Evolutionary conservation across 371 early-diverging fungal genomes (phyloP), one percentile per base, ranked within the genome.

Genomic region (Lichtheimia ornata): DNA sequence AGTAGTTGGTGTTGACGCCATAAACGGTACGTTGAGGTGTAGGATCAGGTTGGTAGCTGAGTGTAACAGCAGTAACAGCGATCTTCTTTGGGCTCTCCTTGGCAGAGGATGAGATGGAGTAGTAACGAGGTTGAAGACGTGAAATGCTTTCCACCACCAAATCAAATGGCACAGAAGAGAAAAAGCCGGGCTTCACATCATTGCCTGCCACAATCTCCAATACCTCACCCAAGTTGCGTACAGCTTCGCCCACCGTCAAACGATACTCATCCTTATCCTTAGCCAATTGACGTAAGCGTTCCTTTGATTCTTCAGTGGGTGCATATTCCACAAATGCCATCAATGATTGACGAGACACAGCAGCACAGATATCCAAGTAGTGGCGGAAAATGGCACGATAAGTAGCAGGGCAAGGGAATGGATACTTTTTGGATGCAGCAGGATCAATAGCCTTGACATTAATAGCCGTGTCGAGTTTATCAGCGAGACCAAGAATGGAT

Each of bases 51-150:
- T 84, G 67, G 62, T 97, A 97, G 35, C 90, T 82, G 24, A 97
- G 82, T 43, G 95, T 91, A 17, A 94, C 94, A 15, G 94, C 94
- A 18, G 97, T 97, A 62, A 94, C 82, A 56, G 87, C 79, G 35
- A 95, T 88, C 18, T 65, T 71, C 49, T 85, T 84, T 22, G 95
- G 94, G 54, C 78, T 71, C 49, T 88, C 87, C 56, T 83, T 84
- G 54, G 92, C 76, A 13, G 94, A 93, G 25, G 94, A 94, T n/a
- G 94, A 94, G 59, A 98, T 97, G 47, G 95, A 94, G 72, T 98
- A 98, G 79, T 94, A 95, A 15, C 99, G 91, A 47, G 95, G 90
- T 63, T 91, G 88, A 43, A 95, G 82, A 52, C 94, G 89, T 27
- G 93, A 85, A 5, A 96, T 77, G 24, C 88, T 79, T 69, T 96